Base-by-base conservation (phyloP, 192 early-diverging fungal genomes). In the Gryganskiella cystojenkinii region DNA sequence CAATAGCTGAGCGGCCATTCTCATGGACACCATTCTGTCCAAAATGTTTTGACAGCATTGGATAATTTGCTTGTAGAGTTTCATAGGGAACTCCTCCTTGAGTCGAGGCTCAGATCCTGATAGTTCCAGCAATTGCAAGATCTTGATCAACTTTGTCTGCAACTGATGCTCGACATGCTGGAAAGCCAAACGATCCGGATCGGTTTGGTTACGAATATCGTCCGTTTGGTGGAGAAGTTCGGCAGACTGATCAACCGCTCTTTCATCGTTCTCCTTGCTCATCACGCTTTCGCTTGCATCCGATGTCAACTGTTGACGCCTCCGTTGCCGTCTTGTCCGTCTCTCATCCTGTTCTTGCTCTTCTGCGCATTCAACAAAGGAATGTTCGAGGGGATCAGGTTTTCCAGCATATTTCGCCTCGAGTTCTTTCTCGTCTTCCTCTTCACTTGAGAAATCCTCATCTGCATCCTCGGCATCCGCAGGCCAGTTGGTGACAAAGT, bases 71-170 rank as follows among this genome's bases (percentile, higher is more conserved):
- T 82, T 79, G 68, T 93, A 95, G 11, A 85, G 80, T n/a, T 70
- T 80, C 13, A 76, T 80, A 0, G 93, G 92, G 54, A 92, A 95
- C 19, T 85, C 83, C 30, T 90, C 93, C 72, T 89, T 90, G 28
- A 95, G 75, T 30, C 91, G 72, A 0, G 93, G 93, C 75, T 95
- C 93, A 63, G 90, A 86, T 11, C 70, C 80, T 15, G 93, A 92
- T 25, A 92, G 65, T 19, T 67, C 71, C 24, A 95, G 56, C 20
- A 95, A 80, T 11, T 80, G 62, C 15, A 52, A 45, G 10, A 78
- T 79, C 34, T 75, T 75, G 54, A 81, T 57, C 42, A 81, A 13
- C 51, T 75, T 68, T 2, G 71, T 65, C 35, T 81, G 71, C 31
- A 81, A 43, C 28, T 70, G 71, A 24, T 78, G 65, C 11, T 78